Percentiles rank a stretch among this genome's conserved stretches.
Conservation (phyloP, 208 protist species). For the Trypanosoma melophagium region DNA sequence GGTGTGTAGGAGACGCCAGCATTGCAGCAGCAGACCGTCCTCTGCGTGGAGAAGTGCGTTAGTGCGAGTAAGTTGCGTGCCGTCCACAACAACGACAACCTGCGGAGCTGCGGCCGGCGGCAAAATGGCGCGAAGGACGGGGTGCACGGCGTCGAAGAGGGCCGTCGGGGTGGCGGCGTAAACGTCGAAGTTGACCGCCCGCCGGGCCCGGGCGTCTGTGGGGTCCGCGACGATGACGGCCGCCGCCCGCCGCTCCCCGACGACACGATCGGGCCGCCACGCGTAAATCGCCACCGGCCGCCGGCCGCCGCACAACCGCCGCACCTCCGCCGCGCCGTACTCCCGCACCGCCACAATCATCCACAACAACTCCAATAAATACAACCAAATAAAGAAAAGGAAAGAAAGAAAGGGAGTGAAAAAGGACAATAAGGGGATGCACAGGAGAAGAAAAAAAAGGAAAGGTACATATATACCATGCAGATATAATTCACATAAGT, state of each 20-base stretch:
- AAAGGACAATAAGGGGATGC: neutral
- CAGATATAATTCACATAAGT: no score
- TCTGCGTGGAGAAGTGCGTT: conserved; percentile 37
- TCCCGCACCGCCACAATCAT: conserved; percentile 62
- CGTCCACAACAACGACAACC: conserved; percentile 61
- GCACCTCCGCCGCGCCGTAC: conserved; percentile 38
- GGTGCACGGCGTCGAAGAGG: conserved; percentile 37
- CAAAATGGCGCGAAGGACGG: conserved; percentile 43
- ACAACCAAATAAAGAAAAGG: conserved; percentile 13
- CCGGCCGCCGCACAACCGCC: neutral
- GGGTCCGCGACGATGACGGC: no score
- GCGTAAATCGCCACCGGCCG: no score
- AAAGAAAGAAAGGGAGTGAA: conserved; percentile 1
- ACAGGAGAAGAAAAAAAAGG: neutral
- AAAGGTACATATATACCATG: no score
- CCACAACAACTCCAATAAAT: neutral
- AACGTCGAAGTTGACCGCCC: conserved; percentile 55
- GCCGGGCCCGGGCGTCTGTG: conserved; percentile 49
- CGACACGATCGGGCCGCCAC: neutral
- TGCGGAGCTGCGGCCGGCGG: conserved; percentile 40
- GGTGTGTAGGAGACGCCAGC: conserved; percentile 15
- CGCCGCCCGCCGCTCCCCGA: no score
- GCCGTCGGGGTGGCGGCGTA: conserved; percentile 17
- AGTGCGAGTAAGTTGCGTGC: conserved; percentile 30
- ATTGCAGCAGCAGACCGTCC: conserved; percentile 48